Evolutionary conservation across 441 rosid genomes (phyloP), one percentile per base, ranked within the genome.

Genomic region (Brassica balearica): DNA sequence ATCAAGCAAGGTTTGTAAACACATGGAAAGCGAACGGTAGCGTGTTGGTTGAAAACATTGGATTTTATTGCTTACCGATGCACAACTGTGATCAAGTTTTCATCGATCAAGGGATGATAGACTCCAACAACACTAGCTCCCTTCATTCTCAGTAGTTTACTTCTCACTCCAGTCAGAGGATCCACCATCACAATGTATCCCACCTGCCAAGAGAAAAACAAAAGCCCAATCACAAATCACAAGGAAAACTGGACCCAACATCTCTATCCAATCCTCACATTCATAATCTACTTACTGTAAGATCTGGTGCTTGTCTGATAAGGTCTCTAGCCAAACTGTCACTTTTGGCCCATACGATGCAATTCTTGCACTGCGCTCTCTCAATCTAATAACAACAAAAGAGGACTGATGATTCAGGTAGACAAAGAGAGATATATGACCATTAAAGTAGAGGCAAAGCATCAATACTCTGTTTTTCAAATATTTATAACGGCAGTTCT

Each of bases 171-270:
- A 5, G 92, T 86, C 10, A 60, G 79, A 70, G 85, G 92, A 78
- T 96, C 97, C 60, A 86, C 82, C 98, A 92, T 91, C 60, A 94
- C 92, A 72, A 94, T 87, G 84, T 92, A 96, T 65, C 99, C 99
- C 62, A 87, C 99, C 99, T 92, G 86, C 74, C 84, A 41, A 58
- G 2, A 58, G 60, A 15, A 2, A 0, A 15, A 4, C 43, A 69
- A 11, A 8, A 46, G 29, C 9, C 15, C 25, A 71, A 6, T 23
- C 65, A 8, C 63, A 59, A 1, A 6, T 15, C 59, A 51, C 19
- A 51, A n/a, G 66, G 25, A 8, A 17, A 32, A 59, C 72, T n/a
- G 0, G 55, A 14, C 29, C 6, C 1, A 23, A 60, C 65, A 36
- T 71, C 11, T 8, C 29, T 23, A 22, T 23, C 32, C 5, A 0